phyloP scores from a whole-genome alignment of 2,329 filamentous ascomycete species.

The Colletotrichum coccodes region DNA sequence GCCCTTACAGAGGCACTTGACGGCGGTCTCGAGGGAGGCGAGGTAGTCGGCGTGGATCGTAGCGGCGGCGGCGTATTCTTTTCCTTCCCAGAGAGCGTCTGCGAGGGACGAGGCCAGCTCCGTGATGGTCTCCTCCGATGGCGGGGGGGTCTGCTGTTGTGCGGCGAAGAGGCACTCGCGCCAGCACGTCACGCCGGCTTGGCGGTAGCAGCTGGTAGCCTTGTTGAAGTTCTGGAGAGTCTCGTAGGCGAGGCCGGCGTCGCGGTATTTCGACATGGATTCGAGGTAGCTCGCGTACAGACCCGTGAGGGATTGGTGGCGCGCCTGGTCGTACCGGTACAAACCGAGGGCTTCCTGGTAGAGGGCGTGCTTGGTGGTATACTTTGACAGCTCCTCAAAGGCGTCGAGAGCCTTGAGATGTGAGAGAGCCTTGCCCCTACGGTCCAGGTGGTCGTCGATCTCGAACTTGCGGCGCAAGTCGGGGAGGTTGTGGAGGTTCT shows the following conservation, averaged over 20 bases:
- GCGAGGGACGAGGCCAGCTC: constrained; percentile 80
- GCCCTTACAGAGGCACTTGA: constrained; percentile 85
- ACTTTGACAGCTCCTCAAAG: constrained; percentile 82
- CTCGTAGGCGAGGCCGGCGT: constrained; percentile 92
- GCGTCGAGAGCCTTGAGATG: constrained; percentile 79
- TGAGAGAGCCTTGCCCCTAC: constrained; percentile 78
- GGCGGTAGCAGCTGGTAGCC: constrained; percentile 85
- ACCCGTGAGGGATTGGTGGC: constrained; percentile 74
- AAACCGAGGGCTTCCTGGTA: constrained; percentile 82
- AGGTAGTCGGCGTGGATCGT: constrained; percentile 86
- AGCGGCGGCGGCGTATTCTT: constrained; percentile 84
- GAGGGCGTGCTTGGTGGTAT: constrained; percentile 81
- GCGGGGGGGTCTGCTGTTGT: constrained; percentile 69
- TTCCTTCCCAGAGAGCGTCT: constrained; percentile 82
- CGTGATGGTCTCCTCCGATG: constrained; percentile 68
- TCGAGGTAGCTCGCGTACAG: constrained; percentile 85
- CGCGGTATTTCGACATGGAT: constrained; percentile 79
- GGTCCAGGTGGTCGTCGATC: constrained; percentile 88
- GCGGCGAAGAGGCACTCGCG: constrained; percentile 88
- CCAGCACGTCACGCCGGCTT: constrained; percentile 82
- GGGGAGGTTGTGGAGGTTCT: constrained; percentile 81
- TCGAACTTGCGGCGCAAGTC: constrained; percentile 78
- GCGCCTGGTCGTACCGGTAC: constrained; percentile 82
- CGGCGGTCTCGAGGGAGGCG: constrained; percentile 73
- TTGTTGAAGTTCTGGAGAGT: constrained; percentile 79